Conservation (phyloP, 768 basidiomycete genomes). For the Tulasnella sp. region DNA sequence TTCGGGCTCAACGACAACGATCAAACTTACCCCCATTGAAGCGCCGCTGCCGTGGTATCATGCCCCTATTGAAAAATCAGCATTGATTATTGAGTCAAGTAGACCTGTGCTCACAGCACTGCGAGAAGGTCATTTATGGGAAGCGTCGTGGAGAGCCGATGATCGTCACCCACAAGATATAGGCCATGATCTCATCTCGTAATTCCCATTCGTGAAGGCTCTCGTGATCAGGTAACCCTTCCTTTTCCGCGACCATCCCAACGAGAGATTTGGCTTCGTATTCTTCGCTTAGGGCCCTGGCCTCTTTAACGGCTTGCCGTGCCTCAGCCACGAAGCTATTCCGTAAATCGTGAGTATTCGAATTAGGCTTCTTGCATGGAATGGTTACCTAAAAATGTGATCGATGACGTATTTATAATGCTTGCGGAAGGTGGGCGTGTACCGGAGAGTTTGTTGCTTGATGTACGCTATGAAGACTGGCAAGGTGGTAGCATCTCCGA, state of each 20-base stretch:
- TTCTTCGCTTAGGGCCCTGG: background rate
- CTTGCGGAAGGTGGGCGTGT: background rate
- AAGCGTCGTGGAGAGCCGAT: background rate
- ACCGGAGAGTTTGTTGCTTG: background rate
- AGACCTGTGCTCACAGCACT: background rate
- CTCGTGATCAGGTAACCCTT: background rate
- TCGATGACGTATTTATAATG: background rate
- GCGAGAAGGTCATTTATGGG: background rate
- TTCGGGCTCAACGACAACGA: background rate
- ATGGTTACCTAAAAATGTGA: background rate
- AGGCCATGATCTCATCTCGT: background rate
- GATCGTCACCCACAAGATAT: background rate
- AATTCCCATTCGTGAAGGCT: background rate
- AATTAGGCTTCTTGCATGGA: too few species aligned
- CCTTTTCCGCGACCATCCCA: background rate
- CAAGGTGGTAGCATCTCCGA: background rate
- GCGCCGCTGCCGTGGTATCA: constrained; percentile 5
- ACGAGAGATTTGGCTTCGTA: background rate
- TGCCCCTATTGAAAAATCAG: background rate
- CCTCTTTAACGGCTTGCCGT: background rate
- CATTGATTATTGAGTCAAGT: background rate
- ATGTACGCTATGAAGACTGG: background rate
- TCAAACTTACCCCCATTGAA: constrained; percentile 6
- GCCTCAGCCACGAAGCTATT: background rate
- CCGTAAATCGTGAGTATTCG: background rate